A percentile compares a stretch with the other conserved stretches of the same genome.
Evolutionary conservation across 2,329 filamentous ascomycete species (phyloP).

Genomic region (Colletotrichum zoysiae): DNA sequence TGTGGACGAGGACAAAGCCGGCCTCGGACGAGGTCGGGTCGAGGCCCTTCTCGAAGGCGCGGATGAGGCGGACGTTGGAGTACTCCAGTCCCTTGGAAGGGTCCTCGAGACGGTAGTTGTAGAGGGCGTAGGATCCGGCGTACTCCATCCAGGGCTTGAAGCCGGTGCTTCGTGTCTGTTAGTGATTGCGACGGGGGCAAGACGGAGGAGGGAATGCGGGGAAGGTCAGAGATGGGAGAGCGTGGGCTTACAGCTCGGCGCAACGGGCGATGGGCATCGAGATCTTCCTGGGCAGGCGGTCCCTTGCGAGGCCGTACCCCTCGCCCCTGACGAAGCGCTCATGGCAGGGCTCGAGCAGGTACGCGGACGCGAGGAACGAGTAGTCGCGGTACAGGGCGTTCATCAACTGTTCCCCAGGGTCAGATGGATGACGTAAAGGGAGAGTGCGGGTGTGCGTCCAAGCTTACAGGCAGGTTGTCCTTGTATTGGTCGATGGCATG

Average conservation of each 20-base stretch:
- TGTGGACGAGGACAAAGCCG: conserved; percentile 94
- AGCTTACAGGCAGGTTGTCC: conserved; percentile 72
- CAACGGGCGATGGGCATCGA: conserved; percentile 86
- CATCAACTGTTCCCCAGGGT: conserved; percentile 61
- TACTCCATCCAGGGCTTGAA: conserved; percentile 96
- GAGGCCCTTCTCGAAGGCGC: conserved; percentile 91
- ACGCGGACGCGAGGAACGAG: conserved; percentile 89
- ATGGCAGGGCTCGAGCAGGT: conserved; percentile 92
- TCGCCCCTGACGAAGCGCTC: conserved; percentile 77
- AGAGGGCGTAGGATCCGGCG: conserved; percentile 76
- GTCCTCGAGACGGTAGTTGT: conserved; percentile 74
- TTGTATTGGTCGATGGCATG: conserved; percentile 78
- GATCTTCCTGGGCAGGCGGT: conserved; percentile 79
- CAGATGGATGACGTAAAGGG: not conserved
- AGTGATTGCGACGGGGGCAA: not conserved
- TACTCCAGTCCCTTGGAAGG: conserved; percentile 69
- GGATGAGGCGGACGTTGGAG: conserved; percentile 82
- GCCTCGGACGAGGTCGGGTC: conserved; percentile 91
- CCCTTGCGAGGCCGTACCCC: conserved; percentile 81
- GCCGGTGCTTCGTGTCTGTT: conserved; percentile 63
- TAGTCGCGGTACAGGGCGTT: conserved; percentile 94
- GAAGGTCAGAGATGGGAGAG: not conserved
- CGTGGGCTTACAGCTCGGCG: conserved; percentile 81
- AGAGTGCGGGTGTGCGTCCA: too few relatives aligned
- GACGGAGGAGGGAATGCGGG: not conserved